These are phyloP conservation scores for Purshia tridentata DNA, from an alignment of 306 rosid species.

Conservation along the genomic window DNA sequence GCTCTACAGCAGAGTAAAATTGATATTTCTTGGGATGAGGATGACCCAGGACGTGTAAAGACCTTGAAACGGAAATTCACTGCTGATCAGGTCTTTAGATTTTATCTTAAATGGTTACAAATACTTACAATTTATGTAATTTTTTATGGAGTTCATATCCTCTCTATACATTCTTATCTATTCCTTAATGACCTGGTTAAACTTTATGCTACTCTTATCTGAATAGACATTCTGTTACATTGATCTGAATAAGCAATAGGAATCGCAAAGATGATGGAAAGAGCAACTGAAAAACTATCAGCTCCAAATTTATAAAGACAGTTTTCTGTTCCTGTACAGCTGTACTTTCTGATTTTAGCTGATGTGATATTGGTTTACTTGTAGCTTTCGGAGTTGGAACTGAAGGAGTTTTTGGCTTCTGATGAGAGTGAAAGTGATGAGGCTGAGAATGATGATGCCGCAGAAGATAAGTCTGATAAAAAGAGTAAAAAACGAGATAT, in stretches of 20 bases:
- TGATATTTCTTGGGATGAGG: conserved; percentile 85
- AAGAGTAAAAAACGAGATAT: conserved; percentile 44
- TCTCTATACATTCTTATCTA: neutral
- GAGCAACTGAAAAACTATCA: neutral
- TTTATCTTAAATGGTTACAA: conserved; percentile 7
- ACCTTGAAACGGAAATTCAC: conserved; percentile 67
- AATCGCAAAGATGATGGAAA: neutral
- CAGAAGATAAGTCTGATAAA: conserved; percentile 43
- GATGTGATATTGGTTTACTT: conserved; percentile 21
- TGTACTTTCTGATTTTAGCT: conserved; percentile 16
- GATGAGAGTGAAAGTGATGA: conserved; percentile 69
- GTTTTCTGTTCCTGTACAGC: too few species aligned
- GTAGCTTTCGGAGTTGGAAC: conserved; percentile 69
- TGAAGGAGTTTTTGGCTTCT: conserved; percentile 71
- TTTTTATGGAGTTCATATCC: neutral
- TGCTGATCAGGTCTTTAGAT: conserved; percentile 65
- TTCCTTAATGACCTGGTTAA: neutral
- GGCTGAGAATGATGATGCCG: conserved; percentile 39
- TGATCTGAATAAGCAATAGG: neutral
- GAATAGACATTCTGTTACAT: neutral
- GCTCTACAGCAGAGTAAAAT: conserved; percentile 83
- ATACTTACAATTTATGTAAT: neutral
- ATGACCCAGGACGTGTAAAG: conserved; percentile 68
- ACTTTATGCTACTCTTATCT: neutral
- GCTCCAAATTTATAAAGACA: neutral